Percentiles rank a stretch among this genome's conserved stretches.
phyloP scores from a whole-genome alignment of 2,329 filamentous ascomycete genomes.

The Claviceps monticola region DNA sequence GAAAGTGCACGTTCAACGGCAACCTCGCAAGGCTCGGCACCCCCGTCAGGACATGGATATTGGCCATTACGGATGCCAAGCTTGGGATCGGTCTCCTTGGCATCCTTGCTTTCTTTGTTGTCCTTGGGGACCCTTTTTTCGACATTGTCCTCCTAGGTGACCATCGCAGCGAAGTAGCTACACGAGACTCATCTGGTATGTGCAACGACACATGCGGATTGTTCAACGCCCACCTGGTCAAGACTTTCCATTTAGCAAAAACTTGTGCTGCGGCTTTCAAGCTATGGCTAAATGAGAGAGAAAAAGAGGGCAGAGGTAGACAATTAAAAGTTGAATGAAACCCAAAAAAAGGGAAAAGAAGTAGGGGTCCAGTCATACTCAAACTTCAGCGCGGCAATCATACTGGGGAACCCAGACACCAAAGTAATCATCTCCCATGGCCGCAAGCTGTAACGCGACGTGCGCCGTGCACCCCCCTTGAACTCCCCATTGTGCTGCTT shows the following conservation, averaged over 20 bases:
- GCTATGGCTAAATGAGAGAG: constrained; percentile 7
- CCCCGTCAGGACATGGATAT: constrained; percentile 66
- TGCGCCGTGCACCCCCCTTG: constrained; percentile 70
- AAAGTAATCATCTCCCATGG: constrained; percentile 89
- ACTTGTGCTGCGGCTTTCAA: not conserved
- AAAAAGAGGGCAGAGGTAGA: not conserved
- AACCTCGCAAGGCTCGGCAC: constrained; percentile 69
- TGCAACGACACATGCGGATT: constrained; percentile 72
- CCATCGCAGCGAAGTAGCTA: constrained; percentile 35
- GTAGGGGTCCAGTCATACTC: constrained; percentile 46
- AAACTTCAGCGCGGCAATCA: constrained; percentile 81
- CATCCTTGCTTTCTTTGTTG: constrained; percentile 34
- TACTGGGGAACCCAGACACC: constrained; percentile 78
- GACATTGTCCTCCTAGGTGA: too few species aligned
- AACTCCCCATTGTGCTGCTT: constrained; percentile 81
- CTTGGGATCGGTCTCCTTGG: constrained; percentile 44
- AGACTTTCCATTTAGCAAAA: constrained; percentile 4
- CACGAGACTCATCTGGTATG: constrained; percentile 50
- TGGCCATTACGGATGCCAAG: constrained; percentile 57
- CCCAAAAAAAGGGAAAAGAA: constrained; percentile 14
- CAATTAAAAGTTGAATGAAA: constrained; percentile 26
- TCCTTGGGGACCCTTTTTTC: too few species aligned
- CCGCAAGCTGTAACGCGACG: constrained; percentile 50
- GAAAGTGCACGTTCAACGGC: constrained; percentile 74
- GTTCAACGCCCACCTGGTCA: constrained; percentile 71